phyloP scores from a whole-genome alignment of 768 basidiomycete genomes.

The Lepiota venenata region DNA sequence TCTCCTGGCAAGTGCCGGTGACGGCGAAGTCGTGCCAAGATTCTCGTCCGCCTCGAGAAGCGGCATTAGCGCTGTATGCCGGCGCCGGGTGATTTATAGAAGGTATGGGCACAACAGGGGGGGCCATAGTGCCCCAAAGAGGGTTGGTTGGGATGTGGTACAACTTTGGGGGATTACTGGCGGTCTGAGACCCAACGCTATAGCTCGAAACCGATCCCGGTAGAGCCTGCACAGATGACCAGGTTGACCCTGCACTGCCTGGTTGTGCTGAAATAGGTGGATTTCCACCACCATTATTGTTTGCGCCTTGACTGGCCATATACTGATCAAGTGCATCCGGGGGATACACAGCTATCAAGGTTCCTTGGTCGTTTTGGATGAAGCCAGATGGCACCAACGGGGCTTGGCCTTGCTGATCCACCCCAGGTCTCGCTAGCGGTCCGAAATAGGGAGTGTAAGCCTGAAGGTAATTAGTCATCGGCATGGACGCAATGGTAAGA shows the following conservation, averaged over 20 bases:
- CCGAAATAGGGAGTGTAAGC: constrained; percentile 49
- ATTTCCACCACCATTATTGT: constrained; percentile 24
- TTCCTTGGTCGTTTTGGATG: constrained; percentile 69
- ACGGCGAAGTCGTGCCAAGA: not conserved
- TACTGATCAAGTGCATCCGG: constrained; percentile 70
- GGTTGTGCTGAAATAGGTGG: constrained; percentile 18
- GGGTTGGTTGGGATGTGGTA: not conserved
- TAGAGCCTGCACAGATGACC: not conserved
- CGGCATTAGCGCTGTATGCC: not conserved
- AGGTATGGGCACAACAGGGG: not conserved
- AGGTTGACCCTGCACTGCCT: not conserved
- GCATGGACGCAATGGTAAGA: not conserved
- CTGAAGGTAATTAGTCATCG: constrained; percentile 23
- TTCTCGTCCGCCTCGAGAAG: not conserved
- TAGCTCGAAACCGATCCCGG: not conserved
- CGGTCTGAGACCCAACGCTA: not conserved
- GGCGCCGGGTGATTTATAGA: not conserved
- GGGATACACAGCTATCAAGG: constrained; percentile 67
- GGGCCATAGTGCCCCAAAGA: not conserved
- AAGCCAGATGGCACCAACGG: constrained; percentile 67
- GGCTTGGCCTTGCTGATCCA: constrained; percentile 24
- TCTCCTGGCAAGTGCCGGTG: not conserved
- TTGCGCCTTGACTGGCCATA: constrained; percentile 34
- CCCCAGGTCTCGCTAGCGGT: constrained; percentile 28
- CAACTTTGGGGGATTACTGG: not conserved